Evolutionary conservation across 169 alveolate genomes (phyloP), one percentile per base, ranked within the genome.

Genomic region (Toxoplasma gondii): DNA sequence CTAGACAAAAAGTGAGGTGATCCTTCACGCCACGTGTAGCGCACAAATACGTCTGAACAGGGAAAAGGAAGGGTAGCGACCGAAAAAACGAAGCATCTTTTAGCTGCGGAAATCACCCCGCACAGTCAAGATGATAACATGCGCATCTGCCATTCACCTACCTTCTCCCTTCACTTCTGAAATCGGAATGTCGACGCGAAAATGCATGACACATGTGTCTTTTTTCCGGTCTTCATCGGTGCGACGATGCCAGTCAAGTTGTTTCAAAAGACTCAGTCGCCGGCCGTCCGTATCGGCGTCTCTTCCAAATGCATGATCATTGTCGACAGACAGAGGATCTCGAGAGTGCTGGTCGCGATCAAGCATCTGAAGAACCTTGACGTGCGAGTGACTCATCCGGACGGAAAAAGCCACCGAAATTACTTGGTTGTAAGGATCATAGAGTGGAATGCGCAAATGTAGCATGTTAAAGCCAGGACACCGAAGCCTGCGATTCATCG

Each of bases 181-280:
- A 36, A 82, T 17, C 12, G 90, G 90, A 17, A 82, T 39, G 67
- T 82, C 90, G 44, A 82, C 64, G 19, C 90, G 90, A 82, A 29
- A 82, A 49, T 29, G 17, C 58, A 41, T 2, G 38, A 82, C 90
- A 10, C 34, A 27, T 19, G 90, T 36, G 41, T 82, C 90, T 24
- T 31, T 82, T 27, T 82, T 82, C 90, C 90, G 53, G 67, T 82
- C 90, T 31, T 82, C 90, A 44, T 82, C 90, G 67, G 64, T 82
- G 34, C 90, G 90, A 9, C 90, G 53, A 24, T 82, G 90, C 90
- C 90, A 82, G 38, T 43, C 41, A 16, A 82, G 90, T 31, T 78
- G 86, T n/a, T 31, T 78, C 49, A 78, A n/a, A 78, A 29, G n/a
- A 1, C 53, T 34, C 69, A 82, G 67, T 43, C 19, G 36, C 34